These are phyloP conservation scores for Neohortaea acidophila DNA, from an alignment of 495 filamentous ascomycete species.

Conservation along the genomic window DNA sequence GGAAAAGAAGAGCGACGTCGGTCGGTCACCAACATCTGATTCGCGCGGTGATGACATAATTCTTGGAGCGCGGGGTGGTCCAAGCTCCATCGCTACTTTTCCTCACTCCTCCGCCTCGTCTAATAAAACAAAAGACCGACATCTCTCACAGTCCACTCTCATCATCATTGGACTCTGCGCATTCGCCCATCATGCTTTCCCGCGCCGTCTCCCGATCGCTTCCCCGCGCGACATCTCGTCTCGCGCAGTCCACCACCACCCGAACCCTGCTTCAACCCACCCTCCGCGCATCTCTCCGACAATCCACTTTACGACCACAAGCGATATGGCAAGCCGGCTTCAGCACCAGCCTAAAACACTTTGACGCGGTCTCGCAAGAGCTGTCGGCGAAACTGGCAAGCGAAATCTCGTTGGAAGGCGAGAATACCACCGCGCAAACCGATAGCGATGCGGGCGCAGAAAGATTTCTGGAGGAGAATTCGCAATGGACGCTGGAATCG, in stretches of 20 bases:
- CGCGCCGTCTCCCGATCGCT: conserved; percentile 12
- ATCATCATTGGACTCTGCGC: too few species aligned
- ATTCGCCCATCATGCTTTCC: conserved; percentile 13
- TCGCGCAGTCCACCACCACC: conserved; percentile 8
- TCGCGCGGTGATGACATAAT: too few species aligned
- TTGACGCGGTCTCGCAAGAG: conserved; percentile 44
- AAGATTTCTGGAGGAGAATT: conserved; percentile 56
- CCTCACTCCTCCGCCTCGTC: too few species aligned
- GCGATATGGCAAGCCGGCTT: conserved; percentile 5
- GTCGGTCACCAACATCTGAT: too few species aligned
- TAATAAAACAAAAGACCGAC: too few species aligned
- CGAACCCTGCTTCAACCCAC: conserved; percentile 6
- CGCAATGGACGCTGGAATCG: conserved; percentile 59
- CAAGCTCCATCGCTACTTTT: too few species aligned
- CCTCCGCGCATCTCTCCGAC: background rate
- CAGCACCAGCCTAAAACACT: conserved; percentile 6
- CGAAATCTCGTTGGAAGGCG: conserved; percentile 55
- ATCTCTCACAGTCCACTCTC: too few species aligned
- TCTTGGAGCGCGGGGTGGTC: too few species aligned
- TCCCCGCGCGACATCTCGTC: conserved; percentile 11
- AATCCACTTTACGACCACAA: background rate
- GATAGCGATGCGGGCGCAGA: conserved; percentile 46
- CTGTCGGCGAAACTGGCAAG: conserved; percentile 62
- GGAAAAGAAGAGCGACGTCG: too few species aligned
- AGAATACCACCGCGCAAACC: conserved; percentile 33